phyloP scores from a whole-genome alignment of 176 grass and related monocot species.

The Triticum urartu region DNA sequence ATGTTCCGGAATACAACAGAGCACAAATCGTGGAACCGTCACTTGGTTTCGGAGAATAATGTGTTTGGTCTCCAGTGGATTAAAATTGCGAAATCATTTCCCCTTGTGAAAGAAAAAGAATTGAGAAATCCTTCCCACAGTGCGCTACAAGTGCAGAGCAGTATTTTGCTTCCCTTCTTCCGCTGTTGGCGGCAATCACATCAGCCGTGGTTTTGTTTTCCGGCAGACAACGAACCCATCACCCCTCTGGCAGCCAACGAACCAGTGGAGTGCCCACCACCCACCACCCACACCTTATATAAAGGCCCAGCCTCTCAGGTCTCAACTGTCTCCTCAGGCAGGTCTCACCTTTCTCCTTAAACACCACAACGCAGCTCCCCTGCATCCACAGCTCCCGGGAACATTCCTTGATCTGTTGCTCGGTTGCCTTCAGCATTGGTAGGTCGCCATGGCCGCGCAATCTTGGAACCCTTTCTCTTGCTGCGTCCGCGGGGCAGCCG shows the following conservation, averaged over 20 bases:
- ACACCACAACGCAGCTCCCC: not conserved
- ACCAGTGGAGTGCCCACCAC: too few species aligned
- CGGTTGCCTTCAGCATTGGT: not conserved
- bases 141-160: too few species aligned
- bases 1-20: too few species aligned
- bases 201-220: slow-evolving; percentile 22
- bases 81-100: too few species aligned
- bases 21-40: too few species aligned
- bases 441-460: not conserved
- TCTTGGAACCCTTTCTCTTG: slow-evolving; percentile 35
- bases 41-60: too few species aligned
- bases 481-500: slow-evolving; percentile 25
- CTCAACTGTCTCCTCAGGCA: not conserved
- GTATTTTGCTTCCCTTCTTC: not conserved
- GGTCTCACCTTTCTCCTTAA: not conserved
- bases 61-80: too few species aligned
- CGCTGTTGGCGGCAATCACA: slow-evolving; percentile 36
- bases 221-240: not conserved
- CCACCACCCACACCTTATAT: slow-evolving; percentile 20
- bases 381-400: not conserved
- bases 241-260: not conserved
- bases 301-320: slow-evolving; percentile 9
- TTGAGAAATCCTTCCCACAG: too few species aligned
- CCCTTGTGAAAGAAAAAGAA: too few species aligned
- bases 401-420: not conserved